Evolutionary conservation across 495 filamentous ascomycete species (phyloP).

Genomic region (Annulohypoxylon maeteangense): DNA sequence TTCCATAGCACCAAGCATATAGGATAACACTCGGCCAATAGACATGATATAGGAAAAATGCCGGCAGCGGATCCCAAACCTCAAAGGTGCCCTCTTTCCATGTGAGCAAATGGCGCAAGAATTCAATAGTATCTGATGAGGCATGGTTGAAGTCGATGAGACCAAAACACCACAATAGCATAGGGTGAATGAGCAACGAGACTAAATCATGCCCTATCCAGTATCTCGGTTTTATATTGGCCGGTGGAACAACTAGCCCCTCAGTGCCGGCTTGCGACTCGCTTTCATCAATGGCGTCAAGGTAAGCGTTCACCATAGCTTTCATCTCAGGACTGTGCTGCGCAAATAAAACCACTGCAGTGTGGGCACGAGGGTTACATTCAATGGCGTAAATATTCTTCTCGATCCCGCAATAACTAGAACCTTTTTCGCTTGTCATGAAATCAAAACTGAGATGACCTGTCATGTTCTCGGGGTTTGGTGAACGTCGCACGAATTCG

Average conservation of each 20-base stretch:
- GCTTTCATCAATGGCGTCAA: slow-evolving; percentile 46
- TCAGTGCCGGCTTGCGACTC: not conserved
- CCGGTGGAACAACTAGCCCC: slow-evolving; percentile 43
- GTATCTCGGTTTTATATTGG: slow-evolving; percentile 55
- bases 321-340: slow-evolving; percentile 48
- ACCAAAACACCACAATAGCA: not conserved
- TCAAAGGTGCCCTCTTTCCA: slow-evolving; percentile 72
- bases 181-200: slow-evolving; percentile 52
- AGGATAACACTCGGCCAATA: slow-evolving; percentile 68
- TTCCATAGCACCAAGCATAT: slow-evolving; percentile 49
- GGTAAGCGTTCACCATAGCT: slow-evolving; percentile 49
- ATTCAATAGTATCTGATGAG: slow-evolving; percentile 47
- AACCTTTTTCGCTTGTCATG: slow-evolving; percentile 57
- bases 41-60: slow-evolving; percentile 67
- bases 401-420: slow-evolving; percentile 25
- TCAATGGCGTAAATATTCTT: slow-evolving; percentile 66
- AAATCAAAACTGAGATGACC: slow-evolving; percentile 78
- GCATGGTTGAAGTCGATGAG: slow-evolving; percentile 17
- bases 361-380: slow-evolving; percentile 72
- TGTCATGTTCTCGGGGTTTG: slow-evolving; percentile 61
- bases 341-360: slow-evolving; percentile 65
- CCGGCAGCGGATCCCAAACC: slow-evolving; percentile 69
- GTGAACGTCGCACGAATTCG: slow-evolving; percentile 59
- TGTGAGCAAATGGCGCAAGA: slow-evolving; percentile 54
- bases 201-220: slow-evolving; percentile 70